A percentile compares a stretch with the other conserved stretches of the same genome.
phyloP scores from a whole-genome alignment of 2,329 filamentous ascomycete genomes.

The Dryadomyces sulphureus region DNA sequence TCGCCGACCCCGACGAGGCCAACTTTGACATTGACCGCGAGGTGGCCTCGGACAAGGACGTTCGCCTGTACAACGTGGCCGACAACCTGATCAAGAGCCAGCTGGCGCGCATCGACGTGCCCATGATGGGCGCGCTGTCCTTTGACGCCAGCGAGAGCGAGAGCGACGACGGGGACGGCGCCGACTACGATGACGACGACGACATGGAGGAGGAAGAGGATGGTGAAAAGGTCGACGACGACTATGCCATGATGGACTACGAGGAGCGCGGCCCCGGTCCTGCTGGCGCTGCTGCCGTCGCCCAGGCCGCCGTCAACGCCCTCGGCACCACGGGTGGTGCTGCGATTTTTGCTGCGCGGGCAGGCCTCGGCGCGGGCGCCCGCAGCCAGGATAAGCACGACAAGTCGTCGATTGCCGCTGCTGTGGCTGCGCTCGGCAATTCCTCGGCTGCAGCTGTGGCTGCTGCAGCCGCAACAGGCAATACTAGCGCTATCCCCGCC shows the following conservation, averaged over 20 bases:
- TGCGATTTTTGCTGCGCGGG: neutral
- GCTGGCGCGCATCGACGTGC: constrained; percentile 28
- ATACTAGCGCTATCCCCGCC: neutral
- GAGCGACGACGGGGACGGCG: constrained; percentile 23
- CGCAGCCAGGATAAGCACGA: constrained; percentile 6
- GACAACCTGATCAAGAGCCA: constrained; percentile 33
- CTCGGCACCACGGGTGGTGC: constrained; percentile 12
- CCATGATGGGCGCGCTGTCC: constrained; percentile 27
- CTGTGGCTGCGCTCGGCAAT: neutral
- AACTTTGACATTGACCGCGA: constrained; percentile 27
- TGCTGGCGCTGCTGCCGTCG: constrained; percentile 1
- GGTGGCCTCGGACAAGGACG: constrained; percentile 24
- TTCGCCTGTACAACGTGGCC: constrained; percentile 27
- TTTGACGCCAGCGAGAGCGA: constrained; percentile 27
- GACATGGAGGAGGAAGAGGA: constrained; percentile 14
- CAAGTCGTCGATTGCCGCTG: neutral
- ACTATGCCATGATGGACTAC: constrained; percentile 14
- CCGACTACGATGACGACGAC: constrained; percentile 15
- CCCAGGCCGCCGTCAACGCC: constrained; percentile 6
- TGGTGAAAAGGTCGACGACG: constrained; percentile 14
- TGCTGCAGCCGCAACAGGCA: neutral
- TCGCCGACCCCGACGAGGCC: constrained; percentile 23
- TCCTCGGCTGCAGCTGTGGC: neutral
- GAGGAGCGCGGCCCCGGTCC: constrained; percentile 12
- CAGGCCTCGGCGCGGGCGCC: constrained; percentile 1